phyloP scores from a whole-genome alignment of 305 asterid genomes.

The Rubia peregrina region DNA sequence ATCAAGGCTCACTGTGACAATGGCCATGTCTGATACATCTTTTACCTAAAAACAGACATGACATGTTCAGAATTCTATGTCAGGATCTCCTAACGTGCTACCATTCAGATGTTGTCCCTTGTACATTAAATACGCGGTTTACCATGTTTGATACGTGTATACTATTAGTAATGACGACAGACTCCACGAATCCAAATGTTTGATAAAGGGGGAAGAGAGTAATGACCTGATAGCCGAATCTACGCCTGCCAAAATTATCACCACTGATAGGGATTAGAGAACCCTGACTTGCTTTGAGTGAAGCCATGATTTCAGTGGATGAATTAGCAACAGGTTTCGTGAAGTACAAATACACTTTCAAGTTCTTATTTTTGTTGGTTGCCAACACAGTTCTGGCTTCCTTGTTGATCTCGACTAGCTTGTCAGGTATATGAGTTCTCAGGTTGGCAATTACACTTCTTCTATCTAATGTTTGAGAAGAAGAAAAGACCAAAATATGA shows the following conservation, averaged over 20 bases:
- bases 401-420: conserved; percentile 49
- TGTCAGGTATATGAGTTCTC: conserved; percentile 80
- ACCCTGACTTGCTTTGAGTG: conserved; percentile 59
- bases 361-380: conserved; percentile 53
- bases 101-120: not conserved
- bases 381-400: conserved; percentile 68
- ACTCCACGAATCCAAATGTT: not conserved
- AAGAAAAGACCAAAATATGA: conserved; percentile 17
- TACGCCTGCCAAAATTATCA: conserved; percentile 58
- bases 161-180: not conserved
- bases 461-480: conserved; percentile 46
- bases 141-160: too few relatives aligned
- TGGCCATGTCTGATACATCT: conserved; percentile 46
- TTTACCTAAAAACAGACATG: conserved; percentile 34
- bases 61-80: not conserved
- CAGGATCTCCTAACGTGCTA: not conserved
- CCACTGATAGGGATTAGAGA: conserved; percentile 54
- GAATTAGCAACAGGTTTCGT: conserved; percentile 74
- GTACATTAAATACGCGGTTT: too few relatives aligned
- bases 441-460: conserved; percentile 57
- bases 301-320: conserved; percentile 58
- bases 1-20: conserved; percentile 61
- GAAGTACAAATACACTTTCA: conserved; percentile 68
- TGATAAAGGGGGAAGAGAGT: not conserved
- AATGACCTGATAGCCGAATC: conserved; percentile 85